Percentiles rank a stretch among this genome's conserved stretches.
phyloP scores from a whole-genome alignment of 768 basidiomycete species.

The Pulveroboletus frians region DNA sequence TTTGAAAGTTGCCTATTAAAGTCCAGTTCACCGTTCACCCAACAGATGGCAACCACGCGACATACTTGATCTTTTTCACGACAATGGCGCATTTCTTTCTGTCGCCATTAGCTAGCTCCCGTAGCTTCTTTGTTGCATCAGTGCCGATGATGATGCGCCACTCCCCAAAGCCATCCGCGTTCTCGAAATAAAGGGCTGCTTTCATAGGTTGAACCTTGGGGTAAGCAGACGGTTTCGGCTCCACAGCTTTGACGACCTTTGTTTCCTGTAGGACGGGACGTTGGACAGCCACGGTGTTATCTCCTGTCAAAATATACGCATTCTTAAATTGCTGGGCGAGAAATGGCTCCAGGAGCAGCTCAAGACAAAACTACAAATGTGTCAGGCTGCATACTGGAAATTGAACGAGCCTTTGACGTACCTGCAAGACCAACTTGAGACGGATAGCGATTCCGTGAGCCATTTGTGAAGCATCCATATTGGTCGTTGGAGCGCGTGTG shows the following conservation, averaged over 20 bases:
- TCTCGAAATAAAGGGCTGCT: slow-evolving; percentile 56
- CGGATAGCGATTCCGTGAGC: slow-evolving; percentile 15
- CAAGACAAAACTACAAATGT: slow-evolving; percentile 22
- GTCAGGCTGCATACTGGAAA: neutral
- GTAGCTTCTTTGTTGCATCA: slow-evolving; percentile 45
- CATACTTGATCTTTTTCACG: slow-evolving; percentile 65
- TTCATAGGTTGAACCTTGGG: slow-evolving; percentile 54
- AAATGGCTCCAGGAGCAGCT: slow-evolving; percentile 14
- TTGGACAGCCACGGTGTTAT: neutral
- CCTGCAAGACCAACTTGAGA: slow-evolving; percentile 29
- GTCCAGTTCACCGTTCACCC: neutral
- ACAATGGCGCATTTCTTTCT: slow-evolving; percentile 46
- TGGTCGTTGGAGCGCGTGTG: slow-evolving; percentile 21
- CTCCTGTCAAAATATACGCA: slow-evolving; percentile 4
- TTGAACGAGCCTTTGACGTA: slow-evolving; percentile 1
- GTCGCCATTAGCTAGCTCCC: slow-evolving; percentile 43
- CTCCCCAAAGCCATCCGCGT: slow-evolving; percentile 53
- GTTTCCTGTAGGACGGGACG: neutral
- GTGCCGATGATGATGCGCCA: slow-evolving; percentile 58
- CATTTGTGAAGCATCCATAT: slow-evolving; percentile 14
- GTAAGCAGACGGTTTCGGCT: slow-evolving; percentile 28
- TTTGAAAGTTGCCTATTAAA: slow-evolving; percentile 56
- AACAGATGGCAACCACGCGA: neutral
- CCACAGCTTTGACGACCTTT: neutral
- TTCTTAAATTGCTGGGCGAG: slow-evolving; percentile 8